Percentiles rank a stretch among this genome's conserved stretches.
Evolutionary conservation across 2,329 filamentous ascomycete genomes (phyloP).

Genomic region (Taxawa tesnikishii): DNA sequence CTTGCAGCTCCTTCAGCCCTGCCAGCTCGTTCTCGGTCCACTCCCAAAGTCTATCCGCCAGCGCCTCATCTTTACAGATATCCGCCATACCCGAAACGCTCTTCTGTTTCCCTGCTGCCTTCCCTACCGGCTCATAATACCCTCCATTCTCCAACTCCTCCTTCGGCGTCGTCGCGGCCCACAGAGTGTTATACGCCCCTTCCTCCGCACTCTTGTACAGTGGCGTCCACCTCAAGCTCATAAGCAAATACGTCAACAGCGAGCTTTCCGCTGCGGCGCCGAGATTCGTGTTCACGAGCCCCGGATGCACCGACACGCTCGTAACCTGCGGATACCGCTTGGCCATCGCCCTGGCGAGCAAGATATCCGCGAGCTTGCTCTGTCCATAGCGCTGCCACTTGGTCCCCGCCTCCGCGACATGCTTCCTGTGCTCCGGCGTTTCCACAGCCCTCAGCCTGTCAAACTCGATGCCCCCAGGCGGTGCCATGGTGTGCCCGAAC

Average conservation of each 20-base stretch:
- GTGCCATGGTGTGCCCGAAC: constrained; percentile 12
- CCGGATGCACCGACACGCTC: constrained; percentile 28
- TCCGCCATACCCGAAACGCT: no score
- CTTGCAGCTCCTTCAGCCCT: no score
- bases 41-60: constrained; percentile 22
- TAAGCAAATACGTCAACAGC: no score
- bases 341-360: constrained; percentile 30
- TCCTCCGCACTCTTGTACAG: constrained; percentile 12
- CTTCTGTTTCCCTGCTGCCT: constrained; percentile 13
- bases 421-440: constrained; percentile 15
- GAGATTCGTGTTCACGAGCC: constrained; percentile 26
- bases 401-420: no score
- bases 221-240: no score
- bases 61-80: constrained; percentile 17
- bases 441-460: constrained; percentile 17
- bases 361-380: constrained; percentile 36
- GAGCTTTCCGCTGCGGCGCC: no score
- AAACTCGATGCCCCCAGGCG: constrained; percentile 13
- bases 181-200: constrained; percentile 16
- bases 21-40: constrained; percentile 17
- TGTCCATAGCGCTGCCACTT: constrained; percentile 31
- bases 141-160: constrained; percentile 14
- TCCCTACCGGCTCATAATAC: constrained; percentile 27
- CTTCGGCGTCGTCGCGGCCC: constrained; percentile 13
- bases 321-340: constrained; percentile 24